Base-by-base conservation (phyloP, 306 rosid species). In the Prunus davidiana region DNA sequence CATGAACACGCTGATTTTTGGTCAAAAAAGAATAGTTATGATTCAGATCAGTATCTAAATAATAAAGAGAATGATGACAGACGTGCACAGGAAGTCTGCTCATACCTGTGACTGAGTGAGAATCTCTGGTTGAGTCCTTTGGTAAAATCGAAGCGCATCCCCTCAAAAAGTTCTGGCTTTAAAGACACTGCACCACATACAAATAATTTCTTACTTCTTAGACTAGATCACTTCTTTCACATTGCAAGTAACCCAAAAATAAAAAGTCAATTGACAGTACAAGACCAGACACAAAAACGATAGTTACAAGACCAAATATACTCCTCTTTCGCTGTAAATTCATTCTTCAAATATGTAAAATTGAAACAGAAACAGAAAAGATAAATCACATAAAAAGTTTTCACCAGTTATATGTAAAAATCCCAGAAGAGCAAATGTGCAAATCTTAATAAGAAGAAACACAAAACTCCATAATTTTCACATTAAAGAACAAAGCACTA, bases 151-250 rank as follows among this genome's bases (percentile, higher is more conserved):
- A 96, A 91, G 15, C 98, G 92, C 94, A 93, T 76, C 24, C 99
- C 99, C 79, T 96, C 99, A 22, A 96, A 96, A 47, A 87, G 86
- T 54, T 93, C 99, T n/a, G 99, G 99, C 71, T 93, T 96, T 47
- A 96, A 85, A n/a, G 99, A 93, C 97, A 93, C 99, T 96, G 86
- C 69, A 74, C 5, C 72, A 56, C 58, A 57, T 47, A 56, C 18
- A 81, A 10, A 55, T 6, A 73, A 69, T 3, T 11, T 15, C 22
- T 30, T 16, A 47, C 2, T 8, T 11, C 60, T 69, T 18, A 24
- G 13, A 2, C 5, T 22, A 2, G 19, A 27, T 9, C 43, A 25
- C 32, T 46, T 28, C 67, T 63, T 30, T 63, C n/a, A 52, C 2
- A 15, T 18, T 63, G 34, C 16, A 56, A 57, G 22, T 24, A 43